Evolutionary conservation across 2,329 filamentous ascomycete species (phyloP).

Genomic region (Aspergillus ustus): DNA sequence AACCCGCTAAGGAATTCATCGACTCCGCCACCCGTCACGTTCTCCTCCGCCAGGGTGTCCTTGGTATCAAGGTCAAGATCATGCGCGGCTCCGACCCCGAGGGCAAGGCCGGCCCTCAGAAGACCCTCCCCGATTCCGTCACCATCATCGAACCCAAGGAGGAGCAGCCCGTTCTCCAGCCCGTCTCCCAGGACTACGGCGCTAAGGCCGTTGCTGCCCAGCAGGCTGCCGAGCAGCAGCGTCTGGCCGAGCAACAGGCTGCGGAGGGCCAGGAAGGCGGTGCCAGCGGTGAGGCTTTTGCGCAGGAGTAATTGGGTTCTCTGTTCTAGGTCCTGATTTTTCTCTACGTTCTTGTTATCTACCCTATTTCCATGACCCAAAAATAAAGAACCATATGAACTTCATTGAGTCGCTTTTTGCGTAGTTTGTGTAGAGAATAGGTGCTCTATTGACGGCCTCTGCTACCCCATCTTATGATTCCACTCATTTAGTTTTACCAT

Average conservation of each 20-base stretch:
- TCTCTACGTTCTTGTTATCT: conserved; percentile 38
- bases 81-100: conserved; percentile 99
- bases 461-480: too few relatives aligned
- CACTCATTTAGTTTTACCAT: too few relatives aligned
- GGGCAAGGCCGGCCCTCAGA: conserved; percentile 97
- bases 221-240: conserved; percentile 58
- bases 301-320: conserved; percentile 51
- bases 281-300: conserved; percentile 48
- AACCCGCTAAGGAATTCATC: conserved; percentile 99
- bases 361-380: conserved; percentile 42
- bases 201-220: conserved; percentile 79
- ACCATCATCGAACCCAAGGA: conserved; percentile 99
- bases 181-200: conserved; percentile 97
- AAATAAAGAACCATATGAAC: conserved; percentile 42
- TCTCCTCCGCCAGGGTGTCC: conserved; percentile 98
- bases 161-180: conserved; percentile 92
- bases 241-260: conserved; percentile 63
- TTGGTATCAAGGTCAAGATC: conserved; percentile 99
- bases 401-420: conserved; percentile 19
- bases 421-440: neutral
- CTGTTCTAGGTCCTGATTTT: conserved; percentile 32
- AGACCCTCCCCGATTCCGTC: conserved; percentile 96
- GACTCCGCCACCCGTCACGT: conserved; percentile 98
- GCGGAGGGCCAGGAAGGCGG: conserved; percentile 50
- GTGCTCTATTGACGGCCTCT: too few relatives aligned